Evolutionary conservation across 225 moss, liverwort and hornwort species (phyloP), one percentile per base, ranked within the genome.

Genomic region (Marchantia paleacea): DNA sequence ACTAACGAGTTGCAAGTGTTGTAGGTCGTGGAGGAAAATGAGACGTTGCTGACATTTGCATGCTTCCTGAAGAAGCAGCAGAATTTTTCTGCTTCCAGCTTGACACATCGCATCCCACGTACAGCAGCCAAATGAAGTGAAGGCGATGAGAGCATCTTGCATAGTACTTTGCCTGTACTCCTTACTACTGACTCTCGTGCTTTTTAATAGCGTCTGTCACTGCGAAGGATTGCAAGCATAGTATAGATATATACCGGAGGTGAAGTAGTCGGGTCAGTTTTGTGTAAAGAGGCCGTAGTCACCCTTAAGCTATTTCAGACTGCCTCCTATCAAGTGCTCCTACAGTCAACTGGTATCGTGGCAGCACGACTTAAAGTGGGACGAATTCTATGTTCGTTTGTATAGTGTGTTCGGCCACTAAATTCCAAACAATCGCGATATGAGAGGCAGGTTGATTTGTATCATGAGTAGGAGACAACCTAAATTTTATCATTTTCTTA

Each of bases 11-110:
- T 52, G 50, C 47, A 0, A 53, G 31, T 62, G 22, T 62, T 48
- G 52, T 90, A 94, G 90, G 94, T 95, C 4, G 99, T 99, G 85
- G 99, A 99, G 86, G 99, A 99, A 88, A 99, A 94, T 65, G 95
- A 99, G 86, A 92, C 95, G 13, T 81, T 99, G 20, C 85, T 91
- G 10, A 94, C 95, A 65, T 94, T 99, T 28, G 91, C 94, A 3
- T 95, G 83, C 81, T 95, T 95, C 39, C 76, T 99, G 87, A 92
- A 90, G 87, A 99, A 94, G 61, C 94, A 93, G 80, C 95, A 92
- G 57, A 91, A 92, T 24, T 95, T 91, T 75, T 89, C 92, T 28
- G 85, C 92, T 18, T 87, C 95, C 10, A 89, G 80, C 0, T 91
- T 94, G 85, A 81, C 92, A 13, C 95, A 94, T 69, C 95, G 94